These are phyloP conservation scores for Syzygium syzygioides DNA, from an alignment of 441 rosid species.

Conservation along the genomic window DNA sequence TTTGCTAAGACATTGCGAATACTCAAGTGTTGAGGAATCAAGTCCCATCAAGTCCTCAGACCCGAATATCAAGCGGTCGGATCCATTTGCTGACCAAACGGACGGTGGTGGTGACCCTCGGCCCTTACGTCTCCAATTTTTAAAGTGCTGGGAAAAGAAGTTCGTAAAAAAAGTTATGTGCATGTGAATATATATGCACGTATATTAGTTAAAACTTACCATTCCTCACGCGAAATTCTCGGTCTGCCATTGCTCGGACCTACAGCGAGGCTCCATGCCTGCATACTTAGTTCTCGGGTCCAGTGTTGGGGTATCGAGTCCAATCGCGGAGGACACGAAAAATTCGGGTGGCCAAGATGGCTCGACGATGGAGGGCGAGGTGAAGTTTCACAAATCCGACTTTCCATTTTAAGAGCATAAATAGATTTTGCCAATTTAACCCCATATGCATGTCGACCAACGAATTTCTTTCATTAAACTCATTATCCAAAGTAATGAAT, in stretches of 20 bases:
- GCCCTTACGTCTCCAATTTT: neutral
- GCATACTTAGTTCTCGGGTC: neutral
- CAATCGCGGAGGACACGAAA: neutral
- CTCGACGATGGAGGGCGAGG: fast-evolving
- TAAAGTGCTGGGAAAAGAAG: neutral
- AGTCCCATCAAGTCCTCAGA: neutral
- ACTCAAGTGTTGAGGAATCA: neutral
- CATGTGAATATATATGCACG: too few relatives aligned
- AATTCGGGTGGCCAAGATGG: neutral
- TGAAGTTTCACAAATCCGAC: neutral
- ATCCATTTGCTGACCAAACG: neutral
- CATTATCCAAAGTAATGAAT: neutral
- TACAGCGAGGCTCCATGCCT: neutral
- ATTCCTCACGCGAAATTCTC: neutral
- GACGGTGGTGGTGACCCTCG: neutral
- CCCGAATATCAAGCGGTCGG: neutral
- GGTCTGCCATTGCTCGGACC: fast-evolving
- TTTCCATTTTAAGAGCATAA: too few relatives aligned
- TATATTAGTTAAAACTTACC: neutral
- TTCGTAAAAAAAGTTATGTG: neutral
- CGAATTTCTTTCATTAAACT: neutral
- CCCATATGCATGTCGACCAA: fast-evolving
- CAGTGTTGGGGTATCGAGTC: too few relatives aligned
- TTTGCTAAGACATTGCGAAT: too few relatives aligned
- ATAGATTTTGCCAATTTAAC: neutral